These are phyloP conservation scores for Lentinula lateritia DNA, from an alignment of 768 basidiomycete genomes.

Conservation along the genomic window DNA sequence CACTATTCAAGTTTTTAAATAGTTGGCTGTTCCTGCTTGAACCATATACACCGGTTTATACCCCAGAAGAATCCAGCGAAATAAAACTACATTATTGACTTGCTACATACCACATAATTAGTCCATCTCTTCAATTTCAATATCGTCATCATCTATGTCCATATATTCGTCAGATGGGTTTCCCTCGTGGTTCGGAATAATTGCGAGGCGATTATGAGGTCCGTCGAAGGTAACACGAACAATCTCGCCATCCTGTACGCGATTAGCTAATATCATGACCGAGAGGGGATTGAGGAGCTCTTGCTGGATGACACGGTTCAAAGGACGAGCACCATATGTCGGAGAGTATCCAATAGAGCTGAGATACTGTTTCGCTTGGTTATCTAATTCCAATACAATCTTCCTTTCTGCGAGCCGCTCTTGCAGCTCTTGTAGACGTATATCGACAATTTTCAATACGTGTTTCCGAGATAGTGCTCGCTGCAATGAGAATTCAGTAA, in stretches of 20 bases:
- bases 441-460: slow-evolving; percentile 81
- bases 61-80: no score
- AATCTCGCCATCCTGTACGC: slow-evolving; percentile 75
- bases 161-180: slow-evolving; percentile 45
- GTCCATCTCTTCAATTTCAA: slow-evolving; percentile 70
- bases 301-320: slow-evolving; percentile 87
- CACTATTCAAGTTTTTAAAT: no score
- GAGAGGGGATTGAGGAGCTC: slow-evolving; percentile 92
- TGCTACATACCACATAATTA: slow-evolving; percentile 10
- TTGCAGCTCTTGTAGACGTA: slow-evolving; percentile 83
- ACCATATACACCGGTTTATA: no score
- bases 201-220: slow-evolving; percentile 68
- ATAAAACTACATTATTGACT: not conserved
- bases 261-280: slow-evolving; percentile 76
- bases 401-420: slow-evolving; percentile 74
- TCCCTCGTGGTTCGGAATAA: slow-evolving; percentile 81
- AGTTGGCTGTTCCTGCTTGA: no score
- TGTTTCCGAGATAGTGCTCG: slow-evolving; percentile 73
- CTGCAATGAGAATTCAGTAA: slow-evolving; percentile 34
- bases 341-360: slow-evolving; percentile 75
- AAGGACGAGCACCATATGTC: slow-evolving; percentile 85
- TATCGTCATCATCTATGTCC: slow-evolving; percentile 54
- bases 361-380: slow-evolving; percentile 72
- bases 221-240: slow-evolving; percentile 77
- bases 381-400: slow-evolving; percentile 73